phyloP scores from a whole-genome alignment of 306 rosid species.

The Luffa acutangula region DNA sequence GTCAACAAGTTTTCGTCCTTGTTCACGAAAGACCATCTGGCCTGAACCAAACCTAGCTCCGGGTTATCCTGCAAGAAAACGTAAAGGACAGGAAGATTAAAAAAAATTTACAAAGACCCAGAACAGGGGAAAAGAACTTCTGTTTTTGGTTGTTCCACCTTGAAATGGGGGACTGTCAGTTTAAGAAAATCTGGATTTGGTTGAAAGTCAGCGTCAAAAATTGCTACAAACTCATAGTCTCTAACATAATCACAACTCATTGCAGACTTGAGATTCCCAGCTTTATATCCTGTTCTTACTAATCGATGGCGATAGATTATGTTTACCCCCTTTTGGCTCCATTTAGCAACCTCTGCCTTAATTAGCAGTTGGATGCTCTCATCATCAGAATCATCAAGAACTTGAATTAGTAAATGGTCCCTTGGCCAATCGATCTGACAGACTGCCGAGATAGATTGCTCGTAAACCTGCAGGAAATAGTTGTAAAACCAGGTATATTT shows the following conservation, averaged over 20 bases:
- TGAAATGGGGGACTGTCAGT: slow-evolving; percentile 76
- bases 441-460: slow-evolving; percentile 88
- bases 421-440: slow-evolving; percentile 90
- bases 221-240: slow-evolving; percentile 84
- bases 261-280: slow-evolving; percentile 95
- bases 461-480: slow-evolving; percentile 63
- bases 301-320: slow-evolving; percentile 78
- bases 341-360: slow-evolving; percentile 60
- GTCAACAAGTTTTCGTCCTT: slow-evolving; percentile 89
- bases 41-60: slow-evolving; percentile 74
- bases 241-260: slow-evolving; percentile 84
- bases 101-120: not conserved
- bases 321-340: slow-evolving; percentile 79
- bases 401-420: slow-evolving; percentile 77
- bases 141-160: slow-evolving; percentile 35
- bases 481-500: not conserved
- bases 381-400: slow-evolving; percentile 83
- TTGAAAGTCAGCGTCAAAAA: slow-evolving; percentile 93
- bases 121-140: not conserved
- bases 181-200: slow-evolving; percentile 93
- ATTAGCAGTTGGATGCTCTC: slow-evolving; percentile 76
- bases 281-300: slow-evolving; percentile 86
- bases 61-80: slow-evolving; percentile 58
- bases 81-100: not conserved
- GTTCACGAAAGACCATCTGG: slow-evolving; percentile 94